Evolutionary conservation across 2,329 filamentous ascomycete genomes (phyloP).

Genomic region (Claviceps sp.): DNA sequence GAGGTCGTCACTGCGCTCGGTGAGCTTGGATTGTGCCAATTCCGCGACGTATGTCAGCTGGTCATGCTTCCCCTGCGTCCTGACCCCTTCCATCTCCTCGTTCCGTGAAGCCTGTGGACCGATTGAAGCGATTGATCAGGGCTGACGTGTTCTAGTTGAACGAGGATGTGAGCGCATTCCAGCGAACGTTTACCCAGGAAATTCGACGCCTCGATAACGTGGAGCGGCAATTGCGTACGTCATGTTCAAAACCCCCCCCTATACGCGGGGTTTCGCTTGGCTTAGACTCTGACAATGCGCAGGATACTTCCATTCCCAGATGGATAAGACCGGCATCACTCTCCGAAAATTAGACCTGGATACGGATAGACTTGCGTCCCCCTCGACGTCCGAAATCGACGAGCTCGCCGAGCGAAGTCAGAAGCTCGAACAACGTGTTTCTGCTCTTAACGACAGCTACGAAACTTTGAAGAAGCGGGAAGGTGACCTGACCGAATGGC

Average conservation of each 20-base stretch:
- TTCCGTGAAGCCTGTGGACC: not conserved
- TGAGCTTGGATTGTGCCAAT: conserved; percentile 92
- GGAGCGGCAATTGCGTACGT: conserved; percentile 87
- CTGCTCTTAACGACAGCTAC: conserved; percentile 92
- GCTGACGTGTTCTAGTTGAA: conserved; percentile 56
- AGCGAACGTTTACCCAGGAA: conserved; percentile 94
- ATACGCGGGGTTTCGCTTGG: conserved; percentile 2
- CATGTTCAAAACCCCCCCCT: conserved; percentile 5
- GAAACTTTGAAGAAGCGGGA: conserved; percentile 97
- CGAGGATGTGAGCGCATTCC: conserved; percentile 82
- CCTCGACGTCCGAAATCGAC: conserved; percentile 89
- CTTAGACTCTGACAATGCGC: conserved; percentile 16
- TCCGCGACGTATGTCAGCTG: conserved; percentile 66
- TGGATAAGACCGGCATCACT: conserved; percentile 80
- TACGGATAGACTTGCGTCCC: conserved; percentile 70
- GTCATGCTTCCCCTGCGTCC: not conserved
- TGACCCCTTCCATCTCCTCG: not conserved
- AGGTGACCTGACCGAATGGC: conserved; percentile 94
- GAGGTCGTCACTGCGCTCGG: conserved; percentile 95
- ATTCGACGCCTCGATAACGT: conserved; percentile 96
- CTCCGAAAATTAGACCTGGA: conserved; percentile 89
- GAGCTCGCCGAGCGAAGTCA: conserved; percentile 88
- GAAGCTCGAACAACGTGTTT: conserved; percentile 80
- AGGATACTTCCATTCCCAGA: conserved; percentile 92
- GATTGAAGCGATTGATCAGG: not conserved